A percentile compares a stretch with the other conserved stretches of the same genome.
Evolutionary conservation across 192 early-diverging fungal genomes (phyloP).

Genomic region (Lunasporangiospora selenospora): DNA sequence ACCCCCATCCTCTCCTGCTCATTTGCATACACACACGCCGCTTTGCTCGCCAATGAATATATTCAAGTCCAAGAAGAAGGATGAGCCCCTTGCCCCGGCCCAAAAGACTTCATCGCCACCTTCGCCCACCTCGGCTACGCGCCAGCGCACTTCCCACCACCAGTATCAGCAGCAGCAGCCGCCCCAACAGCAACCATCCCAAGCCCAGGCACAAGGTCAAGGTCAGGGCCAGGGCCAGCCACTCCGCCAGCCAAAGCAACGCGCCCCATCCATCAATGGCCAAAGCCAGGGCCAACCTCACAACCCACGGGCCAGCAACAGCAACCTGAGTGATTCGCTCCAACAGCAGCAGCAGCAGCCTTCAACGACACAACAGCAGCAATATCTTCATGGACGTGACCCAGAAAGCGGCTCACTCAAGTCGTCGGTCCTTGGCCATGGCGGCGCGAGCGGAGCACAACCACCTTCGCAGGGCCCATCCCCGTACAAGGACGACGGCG

Average conservation of each 20-base stretch:
- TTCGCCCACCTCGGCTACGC: neutral
- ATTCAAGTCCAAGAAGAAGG: slow-evolving; percentile 2
- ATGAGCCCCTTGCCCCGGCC: neutral
- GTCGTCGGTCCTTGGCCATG: neutral
- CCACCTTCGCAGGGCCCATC: too few species aligned
- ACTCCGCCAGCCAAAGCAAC: slow-evolving; percentile 4
- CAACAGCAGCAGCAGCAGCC: neutral
- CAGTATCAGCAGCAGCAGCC: neutral
- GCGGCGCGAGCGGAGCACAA: neutral
- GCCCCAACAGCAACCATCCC: slow-evolving; percentile 3
- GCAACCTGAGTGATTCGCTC: neutral
- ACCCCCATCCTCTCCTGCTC: neutral
- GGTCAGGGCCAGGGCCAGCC: neutral
- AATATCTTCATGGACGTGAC: neutral
- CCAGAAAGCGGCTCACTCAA: neutral
- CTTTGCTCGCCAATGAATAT: neutral
- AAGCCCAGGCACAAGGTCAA: slow-evolving; percentile 12
- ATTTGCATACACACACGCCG: neutral
- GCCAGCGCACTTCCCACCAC: neutral
- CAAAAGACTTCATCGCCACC: neutral
- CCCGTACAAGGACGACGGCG: neutral
- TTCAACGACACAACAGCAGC: neutral
- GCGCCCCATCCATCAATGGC: too few species aligned
- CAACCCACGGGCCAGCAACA: slow-evolving; percentile 18
- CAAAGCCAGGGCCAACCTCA: too few species aligned